These are phyloP conservation scores for Thyridium curvatum DNA, from an alignment of 2,329 filamentous ascomycete genomes.

Conservation along the genomic window DNA sequence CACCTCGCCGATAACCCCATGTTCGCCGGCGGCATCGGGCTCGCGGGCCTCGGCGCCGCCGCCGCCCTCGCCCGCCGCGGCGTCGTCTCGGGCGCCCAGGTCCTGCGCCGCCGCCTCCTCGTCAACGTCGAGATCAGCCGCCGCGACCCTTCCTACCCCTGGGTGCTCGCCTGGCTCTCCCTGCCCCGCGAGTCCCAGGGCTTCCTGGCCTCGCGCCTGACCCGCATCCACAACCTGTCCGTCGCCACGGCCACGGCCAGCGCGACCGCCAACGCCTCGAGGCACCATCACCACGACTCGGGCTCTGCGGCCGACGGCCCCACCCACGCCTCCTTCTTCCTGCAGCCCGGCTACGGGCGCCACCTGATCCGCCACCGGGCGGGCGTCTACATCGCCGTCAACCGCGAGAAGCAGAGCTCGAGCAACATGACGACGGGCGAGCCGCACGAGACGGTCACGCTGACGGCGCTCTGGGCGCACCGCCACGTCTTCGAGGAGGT, in stretches of 20 bases:
- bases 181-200: slow-evolving; percentile 63
- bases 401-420: slow-evolving; percentile 77
- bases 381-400: slow-evolving; percentile 81
- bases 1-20: slow-evolving; percentile 46
- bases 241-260: slow-evolving; percentile 43
- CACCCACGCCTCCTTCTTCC: slow-evolving; percentile 71
- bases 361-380: slow-evolving; percentile 78
- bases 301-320: slow-evolving; percentile 58
- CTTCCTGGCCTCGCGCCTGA: slow-evolving; percentile 52
- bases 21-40: slow-evolving; percentile 73
- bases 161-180: slow-evolving; percentile 93
- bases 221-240: slow-evolving; percentile 53
- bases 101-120: slow-evolving; percentile 78
- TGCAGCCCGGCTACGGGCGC: slow-evolving; percentile 85
- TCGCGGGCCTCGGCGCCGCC: slow-evolving; percentile 80
- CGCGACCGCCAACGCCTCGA: slow-evolving; percentile 46
- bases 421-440: slow-evolving; percentile 76
- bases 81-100: slow-evolving; percentile 61
- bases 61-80: slow-evolving; percentile 77
- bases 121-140: slow-evolving; percentile 95
- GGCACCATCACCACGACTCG: too few species aligned
- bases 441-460: slow-evolving; percentile 87
- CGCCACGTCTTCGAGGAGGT: slow-evolving; percentile 86
- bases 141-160: slow-evolving; percentile 87
- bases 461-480: slow-evolving; percentile 87